Evolutionary conservation across 2,329 filamentous ascomycete genomes (phyloP).

Genomic region (Colletotrichum liaoningense): DNA sequence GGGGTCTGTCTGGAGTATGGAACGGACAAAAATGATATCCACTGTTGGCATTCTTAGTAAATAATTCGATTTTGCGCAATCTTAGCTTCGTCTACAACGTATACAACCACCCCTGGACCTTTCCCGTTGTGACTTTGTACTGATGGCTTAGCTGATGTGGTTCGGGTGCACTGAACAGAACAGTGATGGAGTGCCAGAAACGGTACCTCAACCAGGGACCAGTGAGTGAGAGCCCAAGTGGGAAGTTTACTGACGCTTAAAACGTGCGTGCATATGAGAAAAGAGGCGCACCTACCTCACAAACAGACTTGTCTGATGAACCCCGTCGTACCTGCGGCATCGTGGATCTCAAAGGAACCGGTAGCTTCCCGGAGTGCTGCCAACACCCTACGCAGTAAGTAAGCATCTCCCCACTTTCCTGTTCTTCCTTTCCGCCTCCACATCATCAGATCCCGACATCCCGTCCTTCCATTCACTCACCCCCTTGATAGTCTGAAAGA

Average conservation of each 20-base stretch:
- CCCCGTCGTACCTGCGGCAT: not conserved
- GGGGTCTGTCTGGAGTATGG: constrained; percentile 21
- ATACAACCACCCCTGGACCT: no score
- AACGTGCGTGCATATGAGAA: no score
- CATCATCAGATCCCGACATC: not conserved
- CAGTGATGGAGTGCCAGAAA: not conserved
- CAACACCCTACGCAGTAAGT: no score
- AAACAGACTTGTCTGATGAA: not conserved
- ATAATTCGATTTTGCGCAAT: not conserved
- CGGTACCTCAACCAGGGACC: not conserved
- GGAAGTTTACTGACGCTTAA: no score
- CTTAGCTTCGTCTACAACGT: not conserved
- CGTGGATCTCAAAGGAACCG: not conserved
- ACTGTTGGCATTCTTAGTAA: constrained; percentile 3
- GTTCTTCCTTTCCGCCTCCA: not conserved
- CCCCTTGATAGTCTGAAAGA: not conserved
- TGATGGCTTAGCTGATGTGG: no score
- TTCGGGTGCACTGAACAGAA: no score
- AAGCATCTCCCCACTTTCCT: not conserved
- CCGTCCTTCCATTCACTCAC: not conserved
- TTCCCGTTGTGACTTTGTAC: no score
- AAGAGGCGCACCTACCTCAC: not conserved
- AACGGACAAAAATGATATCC: constrained; percentile 30
- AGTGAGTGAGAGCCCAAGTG: not conserved
- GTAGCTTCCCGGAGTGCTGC: not conserved